These are phyloP conservation scores for Mikania micrantha DNA, from an alignment of 129 eudicot genomes.

Conservation along the genomic window DNA sequence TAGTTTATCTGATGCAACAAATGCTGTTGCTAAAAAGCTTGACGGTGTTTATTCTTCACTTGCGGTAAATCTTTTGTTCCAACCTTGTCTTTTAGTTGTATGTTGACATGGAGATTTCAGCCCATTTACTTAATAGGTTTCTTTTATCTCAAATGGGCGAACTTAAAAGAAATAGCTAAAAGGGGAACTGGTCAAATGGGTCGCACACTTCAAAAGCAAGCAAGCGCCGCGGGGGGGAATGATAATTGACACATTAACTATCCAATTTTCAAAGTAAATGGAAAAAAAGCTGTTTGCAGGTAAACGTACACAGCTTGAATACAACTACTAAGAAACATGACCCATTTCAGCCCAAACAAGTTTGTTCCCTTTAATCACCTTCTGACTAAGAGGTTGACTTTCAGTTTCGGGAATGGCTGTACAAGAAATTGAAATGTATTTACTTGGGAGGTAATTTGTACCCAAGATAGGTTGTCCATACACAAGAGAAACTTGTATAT, in stretches of 20 bases:
- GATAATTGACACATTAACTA: neutral
- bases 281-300: neutral
- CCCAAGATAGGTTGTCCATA: neutral
- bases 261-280: neutral
- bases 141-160: neutral
- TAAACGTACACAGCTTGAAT: neutral
- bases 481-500: neutral
- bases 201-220: too few species aligned
- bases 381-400: neutral
- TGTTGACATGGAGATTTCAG: neutral
- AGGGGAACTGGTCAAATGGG: neutral
- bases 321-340: neutral
- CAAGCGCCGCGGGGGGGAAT: too few species aligned
- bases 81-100: neutral
- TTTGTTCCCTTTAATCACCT: neutral
- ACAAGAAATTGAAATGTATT: neutral
- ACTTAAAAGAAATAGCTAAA: neutral
- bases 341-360: neutral
- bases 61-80: constrained; percentile 38
- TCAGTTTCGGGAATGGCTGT: neutral
- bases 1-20: constrained; percentile 62
- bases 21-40: constrained; percentile 60
- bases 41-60: constrained; percentile 67
- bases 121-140: neutral
- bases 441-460: neutral